Conservation (phyloP, 2,329 filamentous ascomycete genomes). For the Sclerotinia glacialis region DNA sequence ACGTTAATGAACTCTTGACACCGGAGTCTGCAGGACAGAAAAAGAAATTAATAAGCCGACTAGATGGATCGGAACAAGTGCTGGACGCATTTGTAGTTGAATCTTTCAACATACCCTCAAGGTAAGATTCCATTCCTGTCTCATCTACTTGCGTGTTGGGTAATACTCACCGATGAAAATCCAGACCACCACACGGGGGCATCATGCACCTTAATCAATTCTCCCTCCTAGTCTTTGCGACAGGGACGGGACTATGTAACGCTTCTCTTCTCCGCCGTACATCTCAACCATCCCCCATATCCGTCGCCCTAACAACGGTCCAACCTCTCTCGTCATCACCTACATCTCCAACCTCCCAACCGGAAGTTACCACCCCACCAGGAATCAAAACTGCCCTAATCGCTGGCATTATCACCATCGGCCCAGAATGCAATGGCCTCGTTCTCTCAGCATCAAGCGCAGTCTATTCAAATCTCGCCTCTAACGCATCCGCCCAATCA, state of each 20-base stretch:
- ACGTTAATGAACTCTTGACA: neutral
- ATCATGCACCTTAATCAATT: conserved; percentile 14
- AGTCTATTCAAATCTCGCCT: neutral
- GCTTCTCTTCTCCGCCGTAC: conserved; percentile 4
- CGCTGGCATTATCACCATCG: neutral
- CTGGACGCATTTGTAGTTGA: conserved; percentile 10
- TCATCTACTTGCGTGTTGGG: neutral
- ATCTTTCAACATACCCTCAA: neutral
- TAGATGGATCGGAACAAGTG: neutral
- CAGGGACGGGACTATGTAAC: conserved; percentile 9
- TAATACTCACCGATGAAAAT: neutral
- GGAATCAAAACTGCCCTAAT: neutral
- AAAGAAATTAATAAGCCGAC: neutral
- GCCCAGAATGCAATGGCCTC: conserved; percentile 1
- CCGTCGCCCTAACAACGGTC: neutral
- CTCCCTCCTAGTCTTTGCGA: conserved; percentile 9
- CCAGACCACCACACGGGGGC: neutral
- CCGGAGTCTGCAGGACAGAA: conserved; percentile 9
- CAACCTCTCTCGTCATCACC: neutral
- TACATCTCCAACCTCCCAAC: neutral
- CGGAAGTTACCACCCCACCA: neutral
- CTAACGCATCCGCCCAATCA: conserved; percentile 1
- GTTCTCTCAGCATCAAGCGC: neutral
- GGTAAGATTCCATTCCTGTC: neutral
- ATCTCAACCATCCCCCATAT: neutral